A percentile compares a stretch with the other conserved stretches of the same genome.
These are phyloP conservation scores for Serendipita sp. DNA, from an alignment of 768 basidiomycete genomes.

Conservation along the genomic window DNA sequence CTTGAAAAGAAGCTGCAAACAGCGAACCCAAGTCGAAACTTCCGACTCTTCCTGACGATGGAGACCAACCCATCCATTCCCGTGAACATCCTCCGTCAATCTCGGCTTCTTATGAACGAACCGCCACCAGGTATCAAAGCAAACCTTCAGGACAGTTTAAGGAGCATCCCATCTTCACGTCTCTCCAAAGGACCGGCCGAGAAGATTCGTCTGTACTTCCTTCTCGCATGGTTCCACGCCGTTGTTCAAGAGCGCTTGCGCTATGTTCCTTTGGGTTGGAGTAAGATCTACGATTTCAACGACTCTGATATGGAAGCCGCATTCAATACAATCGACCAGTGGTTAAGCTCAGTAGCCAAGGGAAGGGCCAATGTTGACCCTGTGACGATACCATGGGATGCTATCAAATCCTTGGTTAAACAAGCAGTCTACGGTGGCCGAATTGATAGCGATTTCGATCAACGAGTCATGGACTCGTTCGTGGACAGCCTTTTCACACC, in stretches of 20 bases:
- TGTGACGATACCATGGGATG: constrained; percentile 83
- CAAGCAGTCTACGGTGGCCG: constrained; percentile 93
- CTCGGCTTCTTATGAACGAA: constrained; percentile 96
- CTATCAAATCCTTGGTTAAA: constrained; percentile 82
- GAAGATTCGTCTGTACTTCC: constrained; percentile 84
- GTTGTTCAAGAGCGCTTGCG: constrained; percentile 92
- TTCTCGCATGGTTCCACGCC: constrained; percentile 98
- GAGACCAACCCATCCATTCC: constrained; percentile 90
- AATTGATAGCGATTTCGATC: constrained; percentile 91
- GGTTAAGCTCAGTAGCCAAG: constrained; percentile 66
- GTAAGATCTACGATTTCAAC: constrained; percentile 95
- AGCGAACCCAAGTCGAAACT: constrained; percentile 71
- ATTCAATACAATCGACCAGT: constrained; percentile 79
- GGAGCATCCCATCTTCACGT: constrained; percentile 51
- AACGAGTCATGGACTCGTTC: constrained; percentile 81
- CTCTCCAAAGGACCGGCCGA: constrained; percentile 79
- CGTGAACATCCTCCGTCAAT: constrained; percentile 91
- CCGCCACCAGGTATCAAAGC: constrained; percentile 95
- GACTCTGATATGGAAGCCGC: constrained; percentile 95
- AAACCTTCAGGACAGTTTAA: constrained; percentile 80
- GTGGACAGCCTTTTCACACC: constrained; percentile 82
- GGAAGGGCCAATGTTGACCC: constrained; percentile 89
- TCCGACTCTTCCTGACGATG: constrained; percentile 97
- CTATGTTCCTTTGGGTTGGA: constrained; percentile 94
- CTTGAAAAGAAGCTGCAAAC: constrained; percentile 94